Percentiles rank a stretch among this genome's conserved stretches.
These are phyloP conservation scores for Pythium dissotocum DNA, from an alignment of 352 stramenopile species.

Conservation along the genomic window DNA sequence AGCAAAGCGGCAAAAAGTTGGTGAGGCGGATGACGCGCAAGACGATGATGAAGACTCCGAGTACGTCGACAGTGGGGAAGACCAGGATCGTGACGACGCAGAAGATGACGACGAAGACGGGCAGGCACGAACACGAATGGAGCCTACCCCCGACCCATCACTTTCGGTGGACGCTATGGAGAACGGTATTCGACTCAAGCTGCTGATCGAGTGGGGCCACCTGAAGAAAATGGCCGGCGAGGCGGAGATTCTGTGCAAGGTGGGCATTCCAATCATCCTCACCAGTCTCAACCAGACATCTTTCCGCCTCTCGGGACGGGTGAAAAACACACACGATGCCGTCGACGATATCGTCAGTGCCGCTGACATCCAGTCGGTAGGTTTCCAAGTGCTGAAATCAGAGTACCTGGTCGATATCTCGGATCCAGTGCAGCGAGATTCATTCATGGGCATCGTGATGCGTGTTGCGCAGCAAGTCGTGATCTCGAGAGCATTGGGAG, in stretches of 20 bases:
- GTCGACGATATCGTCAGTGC: conserved; percentile 58
- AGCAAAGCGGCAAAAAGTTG: conserved; percentile 21
- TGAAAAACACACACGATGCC: conserved; percentile 56
- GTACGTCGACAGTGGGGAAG: conserved; percentile 34
- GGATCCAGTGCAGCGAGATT: conserved; percentile 69
- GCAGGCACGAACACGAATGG: conserved; percentile 52
- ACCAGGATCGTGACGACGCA: conserved; percentile 32
- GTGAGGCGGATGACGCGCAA: conserved; percentile 13
- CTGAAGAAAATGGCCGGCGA: conserved; percentile 71
- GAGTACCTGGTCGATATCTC: conserved; percentile 84
- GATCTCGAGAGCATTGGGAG: conserved; percentile 66
- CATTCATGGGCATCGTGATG: conserved; percentile 86
- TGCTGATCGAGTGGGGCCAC: conserved; percentile 79
- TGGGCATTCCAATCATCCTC: conserved; percentile 82
- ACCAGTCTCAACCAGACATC: conserved; percentile 81
- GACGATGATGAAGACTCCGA: conserved; percentile 36
- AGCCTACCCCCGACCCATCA: conserved; percentile 65
- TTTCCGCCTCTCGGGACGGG: conserved; percentile 63
- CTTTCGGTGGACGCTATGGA: conserved; percentile 86
- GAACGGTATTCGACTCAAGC: conserved; percentile 75
- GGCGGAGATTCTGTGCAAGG: conserved; percentile 76
- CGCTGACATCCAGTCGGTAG: conserved; percentile 62
- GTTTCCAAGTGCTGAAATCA: conserved; percentile 80
- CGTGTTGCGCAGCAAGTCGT: conserved; percentile 82
- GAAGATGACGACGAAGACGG: conserved; percentile 66